phyloP scores from a whole-genome alignment of 345 rosid genomes.

The Populus simonii region DNA sequence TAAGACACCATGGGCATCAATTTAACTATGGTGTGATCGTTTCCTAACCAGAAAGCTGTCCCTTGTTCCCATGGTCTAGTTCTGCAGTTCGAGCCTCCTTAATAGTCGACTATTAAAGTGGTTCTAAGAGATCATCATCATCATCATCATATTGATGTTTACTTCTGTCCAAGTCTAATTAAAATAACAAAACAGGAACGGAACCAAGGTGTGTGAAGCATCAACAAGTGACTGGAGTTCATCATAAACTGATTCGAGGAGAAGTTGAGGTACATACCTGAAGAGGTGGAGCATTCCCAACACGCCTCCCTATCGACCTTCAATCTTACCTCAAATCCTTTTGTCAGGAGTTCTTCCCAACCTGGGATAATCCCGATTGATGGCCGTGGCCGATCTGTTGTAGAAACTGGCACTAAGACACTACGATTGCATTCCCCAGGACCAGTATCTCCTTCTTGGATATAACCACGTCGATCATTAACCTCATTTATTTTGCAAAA shows the following conservation, averaged over 20 bases:
- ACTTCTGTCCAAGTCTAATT: not conserved
- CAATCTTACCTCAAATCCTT: slow-evolving; percentile 15
- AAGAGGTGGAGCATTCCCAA: not conserved
- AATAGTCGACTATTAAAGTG: not conserved
- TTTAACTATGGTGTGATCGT: no score
- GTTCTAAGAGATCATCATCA: not conserved
- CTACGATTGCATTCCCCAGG: not conserved
- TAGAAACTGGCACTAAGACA: slow-evolving; percentile 13
- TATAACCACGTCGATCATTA: not conserved
- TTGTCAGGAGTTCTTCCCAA: not conserved
- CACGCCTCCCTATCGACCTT: slow-evolving; percentile 1
- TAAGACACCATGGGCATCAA: not conserved
- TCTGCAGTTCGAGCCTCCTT: not conserved
- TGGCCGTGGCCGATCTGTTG: no score
- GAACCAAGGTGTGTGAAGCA: not conserved
- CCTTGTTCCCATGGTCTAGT: not conserved
- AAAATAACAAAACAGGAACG: not conserved
- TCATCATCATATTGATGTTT: no score
- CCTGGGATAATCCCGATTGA: accelerated
- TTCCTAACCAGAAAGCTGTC: no score
- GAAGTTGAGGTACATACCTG: not conserved
- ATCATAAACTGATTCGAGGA: not conserved
- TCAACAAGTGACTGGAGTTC: not conserved
- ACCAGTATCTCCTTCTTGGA: not conserved
- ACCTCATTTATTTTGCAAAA: not conserved